phyloP scores from a whole-genome alignment of 371 early-diverging fungal genomes.

The Mucor mucedo region DNA sequence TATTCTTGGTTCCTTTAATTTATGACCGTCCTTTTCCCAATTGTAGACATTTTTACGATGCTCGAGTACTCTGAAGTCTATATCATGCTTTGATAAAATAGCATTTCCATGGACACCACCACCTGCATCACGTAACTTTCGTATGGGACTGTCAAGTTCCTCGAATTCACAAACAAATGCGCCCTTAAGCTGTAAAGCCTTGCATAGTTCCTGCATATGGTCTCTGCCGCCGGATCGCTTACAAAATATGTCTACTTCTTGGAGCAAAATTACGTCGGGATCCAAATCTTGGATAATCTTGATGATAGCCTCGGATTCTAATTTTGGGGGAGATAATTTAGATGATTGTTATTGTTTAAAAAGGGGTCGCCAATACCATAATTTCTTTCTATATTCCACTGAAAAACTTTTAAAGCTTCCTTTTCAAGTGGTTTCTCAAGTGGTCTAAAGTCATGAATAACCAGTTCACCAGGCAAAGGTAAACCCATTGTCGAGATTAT shows the following conservation, averaged over 20 bases:
- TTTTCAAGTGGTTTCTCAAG: not conserved
- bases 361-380: conserved; percentile 44
- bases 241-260: conserved; percentile 78
- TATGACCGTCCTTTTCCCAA: conserved; percentile 74
- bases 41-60: conserved; percentile 73
- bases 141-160: conserved; percentile 67
- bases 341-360: not conserved
- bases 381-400: conserved; percentile 81
- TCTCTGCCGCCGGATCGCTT: conserved; percentile 66
- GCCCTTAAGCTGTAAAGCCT: conserved; percentile 61
- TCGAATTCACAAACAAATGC: conserved; percentile 79
- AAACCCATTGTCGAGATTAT: not conserved
- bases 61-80: conserved; percentile 64
- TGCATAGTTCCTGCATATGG: conserved; percentile 62
- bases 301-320: conserved; percentile 64
- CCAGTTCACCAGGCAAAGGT: conserved; percentile 49
- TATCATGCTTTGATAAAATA: conserved; percentile 71
- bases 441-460: conserved; percentile 54
- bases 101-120: conserved; percentile 88
- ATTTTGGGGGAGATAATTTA: not conserved
- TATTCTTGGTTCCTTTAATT: conserved; percentile 67
- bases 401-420: conserved; percentile 43
- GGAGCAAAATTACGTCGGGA: conserved; percentile 72
- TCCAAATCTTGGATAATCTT: conserved; percentile 56
- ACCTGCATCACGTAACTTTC: conserved; percentile 63